Percentiles rank a stretch among this genome's conserved stretches.
These are phyloP conservation scores for Metschnikowia peoriensis DNA, from an alignment of 805 yeast genomes.

Conservation along the genomic window DNA sequence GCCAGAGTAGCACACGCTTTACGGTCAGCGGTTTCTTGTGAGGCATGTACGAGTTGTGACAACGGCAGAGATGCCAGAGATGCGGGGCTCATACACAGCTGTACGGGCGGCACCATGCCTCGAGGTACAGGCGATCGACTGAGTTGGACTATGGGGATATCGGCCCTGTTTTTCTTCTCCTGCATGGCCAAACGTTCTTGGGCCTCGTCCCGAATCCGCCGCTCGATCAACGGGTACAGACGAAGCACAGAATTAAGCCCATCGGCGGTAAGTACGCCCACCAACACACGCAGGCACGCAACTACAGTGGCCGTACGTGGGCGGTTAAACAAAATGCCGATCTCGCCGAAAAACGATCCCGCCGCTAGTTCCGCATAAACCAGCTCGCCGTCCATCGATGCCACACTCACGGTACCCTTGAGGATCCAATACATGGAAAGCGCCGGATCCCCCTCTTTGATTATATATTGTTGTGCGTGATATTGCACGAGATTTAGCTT, in stretches of 20 bases:
- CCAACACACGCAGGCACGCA: constrained; percentile 61
- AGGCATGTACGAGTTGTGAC: constrained; percentile 12
- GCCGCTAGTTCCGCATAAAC: constrained; percentile 66
- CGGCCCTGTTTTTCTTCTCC: constrained; percentile 54
- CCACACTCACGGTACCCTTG: constrained; percentile 72
- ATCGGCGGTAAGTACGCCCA: constrained; percentile 68
- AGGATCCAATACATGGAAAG: constrained; percentile 78
- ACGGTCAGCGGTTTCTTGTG: constrained; percentile 7
- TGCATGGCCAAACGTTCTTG: constrained; percentile 73
- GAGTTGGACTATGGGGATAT: constrained; percentile 29
- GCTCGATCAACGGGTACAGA: constrained; percentile 62
- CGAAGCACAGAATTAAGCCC: constrained; percentile 58
- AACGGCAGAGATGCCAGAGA: constrained; percentile 20
- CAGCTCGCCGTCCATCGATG: constrained; percentile 75
- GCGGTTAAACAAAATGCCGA: constrained; percentile 70
- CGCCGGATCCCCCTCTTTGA: constrained; percentile 70
- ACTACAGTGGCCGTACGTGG: constrained; percentile 80
- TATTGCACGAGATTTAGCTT: constrained; percentile 57
- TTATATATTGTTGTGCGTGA: constrained; percentile 67
- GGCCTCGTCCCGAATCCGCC: constrained; percentile 73
- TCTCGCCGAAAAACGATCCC: constrained; percentile 77
- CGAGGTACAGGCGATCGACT: constrained; percentile 15
- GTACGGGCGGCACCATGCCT: constrained; percentile 16
- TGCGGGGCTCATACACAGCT: constrained; percentile 4
- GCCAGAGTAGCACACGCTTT: constrained; percentile 6